Base-by-base conservation (phyloP, 257 asterid genomes). In the Nicotiana attenuata region DNA sequence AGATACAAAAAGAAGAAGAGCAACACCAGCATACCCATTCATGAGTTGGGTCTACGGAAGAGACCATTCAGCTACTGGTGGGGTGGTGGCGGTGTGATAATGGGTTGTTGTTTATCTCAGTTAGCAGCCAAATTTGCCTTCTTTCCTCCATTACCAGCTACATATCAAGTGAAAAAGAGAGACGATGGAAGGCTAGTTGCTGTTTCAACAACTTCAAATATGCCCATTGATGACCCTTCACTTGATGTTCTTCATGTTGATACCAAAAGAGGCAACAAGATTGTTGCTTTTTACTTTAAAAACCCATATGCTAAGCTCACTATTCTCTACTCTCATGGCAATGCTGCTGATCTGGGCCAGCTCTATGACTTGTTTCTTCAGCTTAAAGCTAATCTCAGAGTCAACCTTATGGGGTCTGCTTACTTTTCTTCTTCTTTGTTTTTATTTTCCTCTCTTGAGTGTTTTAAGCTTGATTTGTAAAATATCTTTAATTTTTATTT, bases 291-390 rank as follows among this genome's bases (percentile, higher is more conserved):
- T 87, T 95, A 90, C 87, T 65, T 95, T 78, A 93, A 91, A 87
- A 95, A 92, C 78, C 99, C 98, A 4, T 92, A 87, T 86, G 99
- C 99, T 3, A 90, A 92, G 85, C 98, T 95, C 65, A 95, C 99
- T 53, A 82, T 95, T 77, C 87, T 95, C 76, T 95, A 95, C 83
- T 93, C 98, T 52, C 99, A 95, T 86, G 99, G 99, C 61, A 95
- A 95, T 91, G 99, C 99, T 17, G 97, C 99, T 90, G 99, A 95
- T 93, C 95, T 95, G 84, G 99, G 99, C 77, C 99, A 95, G 86
- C 97, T 95, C 78, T 95, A 92, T 87, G 99, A 95, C 86, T 94
- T 95, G 86, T 95, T 95, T 90, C 88, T 93, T 29, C 99, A 95
- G 89, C 99, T 95, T 87, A 93, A 92, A 86, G 95, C 98, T 71